Evolutionary conservation across 2,329 filamentous ascomycete species (phyloP).

Genomic region (Botrytis aclada): DNA sequence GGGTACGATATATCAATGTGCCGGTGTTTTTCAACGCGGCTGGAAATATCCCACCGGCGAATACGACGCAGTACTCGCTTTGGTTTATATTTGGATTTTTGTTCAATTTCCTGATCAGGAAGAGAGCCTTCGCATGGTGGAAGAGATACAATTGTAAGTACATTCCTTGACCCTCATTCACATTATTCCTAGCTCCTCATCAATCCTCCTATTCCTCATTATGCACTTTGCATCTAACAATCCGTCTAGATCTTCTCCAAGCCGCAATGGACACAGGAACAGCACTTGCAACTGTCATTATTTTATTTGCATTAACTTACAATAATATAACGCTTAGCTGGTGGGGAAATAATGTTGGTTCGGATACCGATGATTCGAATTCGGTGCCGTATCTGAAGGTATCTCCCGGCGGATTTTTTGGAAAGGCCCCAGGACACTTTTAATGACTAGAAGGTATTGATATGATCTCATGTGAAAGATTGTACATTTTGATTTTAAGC

Average conservation of each 20-base stretch:
- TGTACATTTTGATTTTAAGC: not conserved
- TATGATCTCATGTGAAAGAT: not conserved
- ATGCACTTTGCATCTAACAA: not conserved
- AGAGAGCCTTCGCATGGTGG: constrained; percentile 48
- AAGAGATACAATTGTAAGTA: constrained; percentile 41
- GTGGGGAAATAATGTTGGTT: constrained; percentile 35
- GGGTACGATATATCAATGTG: constrained; percentile 46
- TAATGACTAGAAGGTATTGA: not conserved
- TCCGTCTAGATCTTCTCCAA: constrained; percentile 43
- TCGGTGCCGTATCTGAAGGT: constrained; percentile 9
- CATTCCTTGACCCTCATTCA: not conserved
- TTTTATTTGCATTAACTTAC: constrained; percentile 52
- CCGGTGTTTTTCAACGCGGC: constrained; percentile 49
- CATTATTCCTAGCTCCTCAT: not conserved
- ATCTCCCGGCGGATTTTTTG: not conserved
- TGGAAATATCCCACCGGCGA: constrained; percentile 49
- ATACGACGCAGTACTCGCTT: constrained; percentile 48
- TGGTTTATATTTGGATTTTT: constrained; percentile 47
- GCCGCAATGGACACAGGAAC: constrained; percentile 49
- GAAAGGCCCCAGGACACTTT: not conserved
- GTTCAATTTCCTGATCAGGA: constrained; percentile 49
- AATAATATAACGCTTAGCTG: constrained; percentile 42
- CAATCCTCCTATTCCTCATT: not conserved
- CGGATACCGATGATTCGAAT: not conserved
- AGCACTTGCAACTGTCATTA: constrained; percentile 50